Conservation (phyloP, 148 eudicot genomes). For the Heliamphora exappendiculata region DNA sequence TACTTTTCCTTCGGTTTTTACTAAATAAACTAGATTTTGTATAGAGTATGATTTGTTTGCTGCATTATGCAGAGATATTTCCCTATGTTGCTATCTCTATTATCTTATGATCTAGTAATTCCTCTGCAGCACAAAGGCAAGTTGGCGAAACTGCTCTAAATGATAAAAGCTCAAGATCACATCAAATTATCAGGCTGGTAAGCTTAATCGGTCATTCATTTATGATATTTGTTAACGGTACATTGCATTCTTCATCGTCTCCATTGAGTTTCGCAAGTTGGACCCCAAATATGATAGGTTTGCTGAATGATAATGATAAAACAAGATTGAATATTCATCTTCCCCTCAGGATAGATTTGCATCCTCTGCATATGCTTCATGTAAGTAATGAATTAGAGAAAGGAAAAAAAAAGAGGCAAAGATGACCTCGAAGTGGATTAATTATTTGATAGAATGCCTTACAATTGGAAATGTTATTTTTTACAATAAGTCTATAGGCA, state of each 20-base stretch:
- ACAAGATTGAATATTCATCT: no score
- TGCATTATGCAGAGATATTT: not conserved
- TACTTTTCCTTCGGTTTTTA: not conserved
- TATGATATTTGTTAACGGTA: not conserved
- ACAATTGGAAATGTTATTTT: not conserved
- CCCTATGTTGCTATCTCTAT: not conserved
- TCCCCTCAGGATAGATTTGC: no score
- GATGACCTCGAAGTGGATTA: not conserved
- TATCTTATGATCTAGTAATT: constrained; percentile 1
- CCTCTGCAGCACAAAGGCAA: constrained; percentile 81
- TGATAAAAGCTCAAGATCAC: constrained; percentile 95
- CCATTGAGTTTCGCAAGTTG: not conserved
- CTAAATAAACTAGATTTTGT: not conserved
- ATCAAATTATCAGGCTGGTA: constrained; percentile 92
- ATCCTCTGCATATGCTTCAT: no score
- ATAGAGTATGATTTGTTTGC: not conserved
- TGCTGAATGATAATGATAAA: no score
- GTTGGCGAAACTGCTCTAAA: constrained; percentile 92
- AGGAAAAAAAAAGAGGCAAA: not conserved
- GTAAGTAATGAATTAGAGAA: not conserved
- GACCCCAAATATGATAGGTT: not conserved
- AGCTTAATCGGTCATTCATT: not conserved
- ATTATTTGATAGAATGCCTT: not conserved
- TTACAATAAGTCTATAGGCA: not conserved
- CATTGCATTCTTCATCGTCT: not conserved